A percentile compares a stretch with the other conserved stretches of the same genome.
phyloP scores from a whole-genome alignment of 331 rosid genomes.

The Pyrus hybrid region DNA sequence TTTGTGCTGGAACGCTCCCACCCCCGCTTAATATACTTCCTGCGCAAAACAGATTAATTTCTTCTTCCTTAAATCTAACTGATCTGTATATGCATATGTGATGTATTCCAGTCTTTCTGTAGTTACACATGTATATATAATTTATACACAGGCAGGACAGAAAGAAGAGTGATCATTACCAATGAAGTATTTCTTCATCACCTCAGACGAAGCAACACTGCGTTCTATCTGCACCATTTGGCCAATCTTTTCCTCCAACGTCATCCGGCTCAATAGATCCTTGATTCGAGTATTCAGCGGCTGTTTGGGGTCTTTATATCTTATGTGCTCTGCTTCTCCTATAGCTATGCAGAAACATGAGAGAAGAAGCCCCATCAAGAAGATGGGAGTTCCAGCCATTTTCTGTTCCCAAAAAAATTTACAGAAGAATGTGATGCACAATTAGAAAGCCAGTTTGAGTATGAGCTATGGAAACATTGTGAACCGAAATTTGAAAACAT shows the following conservation, averaged over 20 bases:
- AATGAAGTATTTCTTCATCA: constrained; percentile 47
- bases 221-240: constrained; percentile 77
- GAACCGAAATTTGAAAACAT: not conserved
- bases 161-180: constrained; percentile 23
- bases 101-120: no score
- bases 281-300: constrained; percentile 37
- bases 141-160: no score
- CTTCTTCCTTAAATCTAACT: not conserved
- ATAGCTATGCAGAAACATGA: not conserved
- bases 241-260: constrained; percentile 64
- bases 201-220: constrained; percentile 33
- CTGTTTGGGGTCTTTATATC: constrained; percentile 49
- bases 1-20: constrained; percentile 50
- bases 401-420: not conserved
- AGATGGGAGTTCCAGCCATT: constrained; percentile 9
- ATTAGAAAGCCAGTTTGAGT: no score
- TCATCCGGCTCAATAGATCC: constrained; percentile 48
- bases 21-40: constrained; percentile 72
- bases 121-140: no score
- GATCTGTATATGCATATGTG: not conserved
- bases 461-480: no score
- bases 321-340: constrained; percentile 28
- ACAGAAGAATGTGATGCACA: not conserved
- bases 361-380: constrained; percentile 29
- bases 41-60: constrained; percentile 8